Conservation (phyloP, 2,329 filamentous ascomycete genomes). For the Aspergillus tubingensis region DNA sequence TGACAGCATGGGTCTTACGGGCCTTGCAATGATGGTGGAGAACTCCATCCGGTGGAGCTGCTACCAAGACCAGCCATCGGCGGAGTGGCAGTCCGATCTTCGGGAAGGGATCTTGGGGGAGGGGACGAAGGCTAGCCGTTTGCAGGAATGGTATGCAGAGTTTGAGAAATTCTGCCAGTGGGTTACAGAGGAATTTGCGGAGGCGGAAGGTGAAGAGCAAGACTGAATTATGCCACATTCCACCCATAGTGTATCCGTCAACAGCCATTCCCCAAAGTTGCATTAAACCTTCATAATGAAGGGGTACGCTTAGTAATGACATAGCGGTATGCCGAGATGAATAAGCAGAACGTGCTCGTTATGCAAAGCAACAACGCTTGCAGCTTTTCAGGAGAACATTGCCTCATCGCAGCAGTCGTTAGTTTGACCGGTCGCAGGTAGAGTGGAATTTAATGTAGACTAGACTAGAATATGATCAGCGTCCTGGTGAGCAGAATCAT, state of each 20-base stretch:
- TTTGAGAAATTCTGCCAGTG: conserved; percentile 93
- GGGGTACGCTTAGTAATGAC: background rate
- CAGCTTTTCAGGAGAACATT: background rate
- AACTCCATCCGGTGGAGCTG: conserved; percentile 90
- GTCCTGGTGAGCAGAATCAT: background rate
- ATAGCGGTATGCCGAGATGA: background rate
- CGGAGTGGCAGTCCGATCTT: conserved; percentile 72
- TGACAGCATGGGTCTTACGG: conserved; percentile 86
- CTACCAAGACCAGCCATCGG: conserved; percentile 74
- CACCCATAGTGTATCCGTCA: background rate
- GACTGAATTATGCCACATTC: background rate
- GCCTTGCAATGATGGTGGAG: conserved; percentile 82
- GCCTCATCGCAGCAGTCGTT: background rate
- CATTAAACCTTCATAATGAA: background rate
- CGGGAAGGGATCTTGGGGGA: conserved; percentile 71
- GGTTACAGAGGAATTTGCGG: conserved; percentile 76
- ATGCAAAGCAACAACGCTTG: background rate
- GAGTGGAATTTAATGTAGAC: background rate
- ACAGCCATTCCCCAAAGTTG: too few relatives aligned
- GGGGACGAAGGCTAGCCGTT: conserved; percentile 68
- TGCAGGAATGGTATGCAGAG: conserved; percentile 76
- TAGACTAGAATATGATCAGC: background rate
- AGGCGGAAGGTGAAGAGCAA: conserved; percentile 47
- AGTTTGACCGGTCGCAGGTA: background rate
- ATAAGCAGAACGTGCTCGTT: background rate